A percentile compares a stretch with the other conserved stretches of the same genome.
Conservation (phyloP, 2,329 filamentous ascomycete species). For the Teratosphaeria viscida region DNA sequence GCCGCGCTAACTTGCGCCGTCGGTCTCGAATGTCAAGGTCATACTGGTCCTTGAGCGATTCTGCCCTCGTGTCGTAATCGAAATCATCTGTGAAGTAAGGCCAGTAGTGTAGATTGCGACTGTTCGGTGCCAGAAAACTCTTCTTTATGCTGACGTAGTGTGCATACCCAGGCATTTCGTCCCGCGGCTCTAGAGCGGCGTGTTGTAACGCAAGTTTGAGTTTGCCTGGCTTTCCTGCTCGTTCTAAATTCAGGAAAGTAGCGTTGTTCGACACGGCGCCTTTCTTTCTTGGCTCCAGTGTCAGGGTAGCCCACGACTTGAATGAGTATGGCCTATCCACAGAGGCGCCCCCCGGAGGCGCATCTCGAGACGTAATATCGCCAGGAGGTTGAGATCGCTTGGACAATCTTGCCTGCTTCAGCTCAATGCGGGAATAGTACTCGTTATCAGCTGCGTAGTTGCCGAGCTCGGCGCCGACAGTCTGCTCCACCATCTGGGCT, state of each 20-base stretch:
- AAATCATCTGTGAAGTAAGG: constrained; percentile 30
- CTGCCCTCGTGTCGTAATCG: constrained; percentile 19
- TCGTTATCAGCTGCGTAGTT: neutral
- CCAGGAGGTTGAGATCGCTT: neutral
- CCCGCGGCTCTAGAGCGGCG: constrained; percentile 3
- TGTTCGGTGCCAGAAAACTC: constrained; percentile 33
- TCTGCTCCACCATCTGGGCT: neutral
- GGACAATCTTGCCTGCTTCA: neutral
- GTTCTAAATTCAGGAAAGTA: neutral
- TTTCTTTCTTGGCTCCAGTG: neutral
- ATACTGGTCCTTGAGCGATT: constrained; percentile 20
- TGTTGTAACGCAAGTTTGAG: constrained; percentile 1
- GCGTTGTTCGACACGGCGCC: neutral
- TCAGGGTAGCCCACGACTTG: neutral
- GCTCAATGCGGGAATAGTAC: neutral
- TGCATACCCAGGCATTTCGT: constrained; percentile 28
- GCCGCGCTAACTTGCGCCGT: constrained; percentile 21
- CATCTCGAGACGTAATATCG: neutral
- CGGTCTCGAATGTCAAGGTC: constrained; percentile 21
- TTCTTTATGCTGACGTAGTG: constrained; percentile 33
- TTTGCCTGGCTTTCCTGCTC: neutral
- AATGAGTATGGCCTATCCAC: neutral
- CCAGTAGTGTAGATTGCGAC: constrained; percentile 30
- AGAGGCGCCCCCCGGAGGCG: neutral
- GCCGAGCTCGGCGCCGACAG: neutral